Percentiles rank a stretch among this genome's conserved stretches.
phyloP scores from a whole-genome alignment of 2,329 filamentous ascomycete genomes.

The Cladosporium sp. region DNA sequence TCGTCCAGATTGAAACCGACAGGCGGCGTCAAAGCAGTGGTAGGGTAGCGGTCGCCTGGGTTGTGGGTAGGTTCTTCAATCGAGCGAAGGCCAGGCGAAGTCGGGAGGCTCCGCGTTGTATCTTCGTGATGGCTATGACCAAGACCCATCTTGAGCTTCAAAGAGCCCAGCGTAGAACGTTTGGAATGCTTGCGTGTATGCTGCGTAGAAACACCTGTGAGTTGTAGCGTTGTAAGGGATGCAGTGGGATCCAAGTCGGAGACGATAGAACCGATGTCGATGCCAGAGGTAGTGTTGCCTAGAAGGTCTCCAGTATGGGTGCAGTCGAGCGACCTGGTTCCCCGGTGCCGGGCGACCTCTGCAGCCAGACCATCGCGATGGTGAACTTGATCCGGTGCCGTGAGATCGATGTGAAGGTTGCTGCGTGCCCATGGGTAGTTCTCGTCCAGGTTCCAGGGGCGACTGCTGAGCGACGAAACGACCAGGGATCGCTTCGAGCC shows the following conservation, averaged over 20 bases:
- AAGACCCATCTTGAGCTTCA: conserved; percentile 37
- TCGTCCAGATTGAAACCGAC: conserved; percentile 42
- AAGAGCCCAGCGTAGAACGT: conserved; percentile 38
- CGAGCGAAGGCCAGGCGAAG: conserved; percentile 23
- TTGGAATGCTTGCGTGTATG: conserved; percentile 36
- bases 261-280: conserved; percentile 36
- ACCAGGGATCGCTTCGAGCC: conserved; percentile 35
- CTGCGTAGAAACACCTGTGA: conserved; percentile 31
- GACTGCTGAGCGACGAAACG: conserved; percentile 38
- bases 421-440: conserved; percentile 48
- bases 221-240: conserved; percentile 34
- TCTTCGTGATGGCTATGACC: conserved; percentile 22
- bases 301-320: conserved; percentile 23
- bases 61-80: conserved; percentile 32
- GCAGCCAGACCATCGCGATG: conserved; percentile 32
- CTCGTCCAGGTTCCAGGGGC: conserved; percentile 51
- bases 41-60: conserved; percentile 52
- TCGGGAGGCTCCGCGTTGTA: conserved; percentile 6
- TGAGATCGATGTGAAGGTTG: conserved; percentile 43
- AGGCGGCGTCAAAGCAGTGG: conserved; percentile 47
- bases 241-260: conserved; percentile 27
- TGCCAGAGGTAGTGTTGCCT: conserved; percentile 27
- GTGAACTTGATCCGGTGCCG: conserved; percentile 35
- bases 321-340: conserved; percentile 31
- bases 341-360: conserved; percentile 31